Evolutionary conservation across 2,329 filamentous ascomycete genomes (phyloP).

Genomic region (Diaporthe eres): DNA sequence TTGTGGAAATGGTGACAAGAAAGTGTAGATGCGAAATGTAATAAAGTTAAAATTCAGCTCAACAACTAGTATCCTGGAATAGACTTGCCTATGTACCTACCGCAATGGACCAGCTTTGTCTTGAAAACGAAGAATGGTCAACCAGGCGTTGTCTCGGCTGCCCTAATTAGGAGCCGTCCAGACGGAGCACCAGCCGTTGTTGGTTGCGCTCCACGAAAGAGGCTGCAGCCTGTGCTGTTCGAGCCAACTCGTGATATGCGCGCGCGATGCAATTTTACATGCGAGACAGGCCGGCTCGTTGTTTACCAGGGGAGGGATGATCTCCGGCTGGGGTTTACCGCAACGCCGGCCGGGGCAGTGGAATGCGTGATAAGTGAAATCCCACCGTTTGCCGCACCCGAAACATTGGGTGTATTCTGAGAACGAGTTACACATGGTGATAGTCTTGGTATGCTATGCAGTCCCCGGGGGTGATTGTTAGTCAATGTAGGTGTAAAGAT

Average conservation of each 20-base stretch:
- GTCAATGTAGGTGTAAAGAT: not conserved
- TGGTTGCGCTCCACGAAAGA: not conserved
- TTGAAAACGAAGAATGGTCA: not conserved
- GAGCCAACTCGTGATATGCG: not conserved
- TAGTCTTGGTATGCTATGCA: not conserved
- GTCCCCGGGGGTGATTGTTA: not conserved
- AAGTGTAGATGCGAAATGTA: not conserved
- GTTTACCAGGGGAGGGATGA: constrained; percentile 5
- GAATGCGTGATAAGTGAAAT: not conserved
- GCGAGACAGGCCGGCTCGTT: constrained; percentile 6
- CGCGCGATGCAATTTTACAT: not conserved
- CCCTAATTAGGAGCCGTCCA: not conserved
- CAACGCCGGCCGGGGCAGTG: constrained; percentile 7
- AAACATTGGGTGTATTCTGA: constrained; percentile 11
- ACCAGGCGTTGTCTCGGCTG: not conserved
- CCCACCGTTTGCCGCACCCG: constrained; percentile 12
- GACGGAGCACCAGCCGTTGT: not conserved
- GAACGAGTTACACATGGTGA: constrained; percentile 11
- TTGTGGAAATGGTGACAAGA: not conserved
- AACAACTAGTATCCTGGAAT: not conserved
- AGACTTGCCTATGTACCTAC: not conserved
- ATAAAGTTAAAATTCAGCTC: not conserved
- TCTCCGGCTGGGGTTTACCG: not conserved
- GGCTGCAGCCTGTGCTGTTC: constrained; percentile 13
- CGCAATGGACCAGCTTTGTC: too few species aligned